These are phyloP conservation scores for Penicillium silybi DNA, from an alignment of 495 filamentous ascomycete genomes.

Conservation along the genomic window DNA sequence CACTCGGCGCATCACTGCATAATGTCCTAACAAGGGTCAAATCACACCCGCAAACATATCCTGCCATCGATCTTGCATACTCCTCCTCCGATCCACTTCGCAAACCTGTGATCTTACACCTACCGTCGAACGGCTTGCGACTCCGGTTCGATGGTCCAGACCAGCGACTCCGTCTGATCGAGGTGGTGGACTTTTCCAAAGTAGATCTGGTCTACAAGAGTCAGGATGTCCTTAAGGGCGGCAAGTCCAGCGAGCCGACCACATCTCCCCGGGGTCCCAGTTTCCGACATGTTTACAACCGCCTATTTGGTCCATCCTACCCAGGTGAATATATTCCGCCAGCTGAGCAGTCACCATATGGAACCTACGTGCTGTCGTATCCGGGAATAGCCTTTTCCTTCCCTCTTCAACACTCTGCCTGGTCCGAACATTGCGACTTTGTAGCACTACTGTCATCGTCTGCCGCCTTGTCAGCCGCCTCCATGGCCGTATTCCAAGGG, in stretches of 20 bases:
- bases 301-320: slow-evolving; percentile 85
- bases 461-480: slow-evolving; percentile 65
- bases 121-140: slow-evolving; percentile 82
- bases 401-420: slow-evolving; percentile 69
- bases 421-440: slow-evolving; percentile 77
- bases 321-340: slow-evolving; percentile 83
- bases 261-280: slow-evolving; percentile 59
- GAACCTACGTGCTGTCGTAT: slow-evolving; percentile 83
- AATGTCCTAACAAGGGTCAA: slow-evolving; percentile 82
- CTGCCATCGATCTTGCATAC: slow-evolving; percentile 77
- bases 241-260: slow-evolving; percentile 40
- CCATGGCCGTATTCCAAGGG: slow-evolving; percentile 85
- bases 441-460: slow-evolving; percentile 80
- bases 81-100: slow-evolving; percentile 63
- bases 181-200: slow-evolving; percentile 88
- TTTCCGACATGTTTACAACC: slow-evolving; percentile 89
- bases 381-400: slow-evolving; percentile 92
- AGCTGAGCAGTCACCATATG: slow-evolving; percentile 47
- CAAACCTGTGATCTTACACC: slow-evolving; percentile 65
- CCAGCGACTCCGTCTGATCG: slow-evolving; percentile 85
- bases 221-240: slow-evolving; percentile 71
- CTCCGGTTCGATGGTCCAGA: slow-evolving; percentile 91
- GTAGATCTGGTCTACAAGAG: slow-evolving; percentile 77
- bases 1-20: slow-evolving; percentile 84
- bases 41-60: slow-evolving; percentile 74